Evolutionary conservation across 805 yeast genomes (phyloP).

Genomic region (Torulaspora maleeae): DNA sequence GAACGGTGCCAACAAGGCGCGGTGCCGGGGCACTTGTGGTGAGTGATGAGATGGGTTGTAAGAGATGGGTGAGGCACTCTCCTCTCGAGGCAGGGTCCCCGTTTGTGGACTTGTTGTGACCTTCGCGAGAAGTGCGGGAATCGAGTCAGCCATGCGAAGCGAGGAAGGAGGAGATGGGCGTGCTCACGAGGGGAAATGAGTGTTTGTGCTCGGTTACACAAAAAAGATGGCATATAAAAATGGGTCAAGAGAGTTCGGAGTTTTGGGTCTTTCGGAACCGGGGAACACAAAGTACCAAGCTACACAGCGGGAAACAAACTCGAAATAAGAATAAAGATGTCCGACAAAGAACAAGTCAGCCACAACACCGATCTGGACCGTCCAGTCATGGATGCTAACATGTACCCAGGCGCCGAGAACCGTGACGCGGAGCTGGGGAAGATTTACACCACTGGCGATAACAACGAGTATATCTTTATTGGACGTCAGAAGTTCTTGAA

Average conservation of each 20-base stretch:
- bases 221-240: background rate
- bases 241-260: background rate
- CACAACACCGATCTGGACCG: conserved; percentile 10
- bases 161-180: background rate
- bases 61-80: background rate
- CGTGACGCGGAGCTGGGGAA: conserved; percentile 14
- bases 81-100: background rate
- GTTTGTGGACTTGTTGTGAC: background rate
- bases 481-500: conserved; percentile 65
- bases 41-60: background rate
- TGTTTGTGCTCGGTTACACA: background rate
- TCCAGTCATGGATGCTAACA: background rate
- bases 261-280: background rate
- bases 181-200: background rate
- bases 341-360: conserved; percentile 16
- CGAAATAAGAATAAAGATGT: background rate
- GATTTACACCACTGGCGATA: conserved; percentile 38
- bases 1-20: too few species aligned
- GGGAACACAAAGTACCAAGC: background rate
- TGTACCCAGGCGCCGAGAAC: background rate
- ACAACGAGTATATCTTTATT: conserved; percentile 59
- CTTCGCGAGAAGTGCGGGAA: too few species aligned
- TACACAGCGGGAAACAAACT: background rate
- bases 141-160: background rate
- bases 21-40: too few species aligned